These are phyloP conservation scores for Amaranthus palmeri DNA, from an alignment of 148 eudicot species.

Conservation along the genomic window DNA sequence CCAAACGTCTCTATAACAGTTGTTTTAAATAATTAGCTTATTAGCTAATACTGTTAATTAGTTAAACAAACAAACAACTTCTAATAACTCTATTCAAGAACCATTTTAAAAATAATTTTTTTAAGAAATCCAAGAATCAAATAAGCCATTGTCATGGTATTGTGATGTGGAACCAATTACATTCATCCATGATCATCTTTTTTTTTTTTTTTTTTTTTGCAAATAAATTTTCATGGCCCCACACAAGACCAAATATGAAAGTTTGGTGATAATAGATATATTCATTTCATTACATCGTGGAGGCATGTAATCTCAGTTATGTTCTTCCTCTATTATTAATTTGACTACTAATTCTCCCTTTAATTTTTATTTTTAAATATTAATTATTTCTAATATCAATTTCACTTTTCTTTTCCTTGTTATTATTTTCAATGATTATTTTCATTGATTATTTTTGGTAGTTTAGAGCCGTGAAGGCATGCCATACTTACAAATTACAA, in stretches of 20 bases:
- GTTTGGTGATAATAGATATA: constrained; percentile 6
- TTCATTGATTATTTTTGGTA: background rate
- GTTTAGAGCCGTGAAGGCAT: background rate
- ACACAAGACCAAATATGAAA: background rate
- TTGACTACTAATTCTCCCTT: too few relatives aligned
- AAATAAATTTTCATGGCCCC: background rate
- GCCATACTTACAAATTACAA: background rate
- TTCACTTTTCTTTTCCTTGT: too few relatives aligned
- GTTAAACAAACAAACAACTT: too few relatives aligned
- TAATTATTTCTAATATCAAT: too few relatives aligned
- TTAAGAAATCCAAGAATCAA: background rate
- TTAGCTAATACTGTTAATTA: too few relatives aligned
- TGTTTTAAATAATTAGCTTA: too few relatives aligned
- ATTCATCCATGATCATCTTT: background rate
- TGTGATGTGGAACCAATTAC: constrained; percentile 1
- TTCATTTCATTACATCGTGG: constrained; percentile 20
- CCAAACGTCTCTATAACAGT: too few relatives aligned
- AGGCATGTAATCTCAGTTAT: constrained; percentile 22
- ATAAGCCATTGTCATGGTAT: constrained; percentile 9
- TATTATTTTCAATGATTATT: too few relatives aligned
- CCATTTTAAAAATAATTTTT: too few relatives aligned
- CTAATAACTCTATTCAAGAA: too few relatives aligned
- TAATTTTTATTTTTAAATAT: background rate
- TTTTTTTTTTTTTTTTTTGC: too few relatives aligned
- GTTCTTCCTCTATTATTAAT: background rate